Base-by-base conservation (phyloP, 106 monocot genomes). In the Ottelia alismoides region DNA sequence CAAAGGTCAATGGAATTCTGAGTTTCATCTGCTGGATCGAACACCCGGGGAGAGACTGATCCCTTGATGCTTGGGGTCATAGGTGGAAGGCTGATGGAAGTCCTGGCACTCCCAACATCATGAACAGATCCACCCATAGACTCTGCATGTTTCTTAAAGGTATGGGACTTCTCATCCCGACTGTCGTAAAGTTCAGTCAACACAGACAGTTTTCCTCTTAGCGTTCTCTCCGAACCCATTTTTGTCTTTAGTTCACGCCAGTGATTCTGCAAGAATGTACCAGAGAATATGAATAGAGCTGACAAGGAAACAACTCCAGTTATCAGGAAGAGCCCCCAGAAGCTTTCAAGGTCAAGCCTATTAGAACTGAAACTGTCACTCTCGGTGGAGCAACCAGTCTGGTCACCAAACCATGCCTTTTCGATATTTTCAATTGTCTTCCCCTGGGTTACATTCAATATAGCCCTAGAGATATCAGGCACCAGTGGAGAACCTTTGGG, bases 301-400 rank as follows among this genome's bases (percentile, higher is more conserved):
- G 57, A 24, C 0, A 63, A 31, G 60, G 67, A 85, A 28, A 69
- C 3, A 0, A 78, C 5, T 17, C 84, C 35, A 21, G 78, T 88
- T 25, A 88, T 64, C 30, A 88, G 65, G 64, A 88, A 79, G 12
- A 83, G 67, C 18, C 83, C 88, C 51, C 66, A 63, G 57, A 88
- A 83, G 51, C 79, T 83, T 22, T 47, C 52, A 19, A 88, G 50
- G 16, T 69, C 63, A 17, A 88, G 75, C 51, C 75, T 78, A 53
- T 23, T 62, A 14, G 67, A 22, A 3, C 24, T 22, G 45, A 24
- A 22, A 6, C 22, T 51, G 27, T 28, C 56, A 11, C 47, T 65
- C 16, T 64, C 40, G 49, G 62, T 52, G 0, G 47, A 5, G 23
- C 70, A 79, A 3, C 30, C 45, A 28, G 25, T 67, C 73, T 65